A percentile compares a stretch with the other conserved stretches of the same genome.
Conservation (phyloP, 768 basidiomycete species). For the Kwoniella botswanensis region DNA sequence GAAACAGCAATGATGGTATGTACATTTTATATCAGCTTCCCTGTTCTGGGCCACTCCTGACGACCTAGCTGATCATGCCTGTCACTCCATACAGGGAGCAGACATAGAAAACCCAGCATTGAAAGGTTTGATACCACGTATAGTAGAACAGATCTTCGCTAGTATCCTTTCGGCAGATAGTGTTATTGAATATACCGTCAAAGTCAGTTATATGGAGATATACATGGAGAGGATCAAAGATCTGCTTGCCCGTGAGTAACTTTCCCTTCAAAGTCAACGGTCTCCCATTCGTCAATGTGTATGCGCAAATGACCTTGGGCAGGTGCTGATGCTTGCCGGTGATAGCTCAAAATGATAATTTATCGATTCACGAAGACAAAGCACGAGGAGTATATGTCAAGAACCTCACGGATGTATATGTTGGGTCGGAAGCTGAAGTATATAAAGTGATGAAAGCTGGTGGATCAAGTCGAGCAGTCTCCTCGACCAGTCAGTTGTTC, state of each 20-base stretch:
- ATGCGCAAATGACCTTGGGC: too few relatives aligned
- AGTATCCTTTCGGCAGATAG: slow-evolving; percentile 94
- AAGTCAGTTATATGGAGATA: slow-evolving; percentile 99
- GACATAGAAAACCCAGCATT: slow-evolving; percentile 93
- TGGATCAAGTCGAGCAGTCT: slow-evolving; percentile 84
- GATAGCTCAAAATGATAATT: slow-evolving; percentile 92
- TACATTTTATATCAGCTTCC: neutral
- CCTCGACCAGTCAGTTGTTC: slow-evolving; percentile 78
- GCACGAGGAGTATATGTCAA: slow-evolving; percentile 97
- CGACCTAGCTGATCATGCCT: neutral
- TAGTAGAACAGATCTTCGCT: slow-evolving; percentile 98
- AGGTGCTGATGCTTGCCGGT: neutral
- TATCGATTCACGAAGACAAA: slow-evolving; percentile 98
- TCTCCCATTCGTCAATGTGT: too few relatives aligned
- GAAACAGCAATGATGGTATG: slow-evolving; percentile 92
- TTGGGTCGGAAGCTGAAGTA: slow-evolving; percentile 90
- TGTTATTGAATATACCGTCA: slow-evolving; percentile 96
- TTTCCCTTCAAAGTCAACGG: neutral
- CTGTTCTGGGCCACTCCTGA: neutral
- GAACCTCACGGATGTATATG: slow-evolving; percentile 95
- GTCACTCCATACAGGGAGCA: slow-evolving; percentile 71
- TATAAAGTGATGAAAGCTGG: slow-evolving; percentile 99
- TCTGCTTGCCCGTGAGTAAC: slow-evolving; percentile 83
- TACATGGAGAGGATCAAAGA: slow-evolving; percentile 96
- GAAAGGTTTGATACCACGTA: slow-evolving; percentile 95